Evolutionary conservation across 2,329 filamentous ascomycete genomes (phyloP), one percentile per base, ranked within the genome.

Genomic region (Davidsoniella virescens): DNA sequence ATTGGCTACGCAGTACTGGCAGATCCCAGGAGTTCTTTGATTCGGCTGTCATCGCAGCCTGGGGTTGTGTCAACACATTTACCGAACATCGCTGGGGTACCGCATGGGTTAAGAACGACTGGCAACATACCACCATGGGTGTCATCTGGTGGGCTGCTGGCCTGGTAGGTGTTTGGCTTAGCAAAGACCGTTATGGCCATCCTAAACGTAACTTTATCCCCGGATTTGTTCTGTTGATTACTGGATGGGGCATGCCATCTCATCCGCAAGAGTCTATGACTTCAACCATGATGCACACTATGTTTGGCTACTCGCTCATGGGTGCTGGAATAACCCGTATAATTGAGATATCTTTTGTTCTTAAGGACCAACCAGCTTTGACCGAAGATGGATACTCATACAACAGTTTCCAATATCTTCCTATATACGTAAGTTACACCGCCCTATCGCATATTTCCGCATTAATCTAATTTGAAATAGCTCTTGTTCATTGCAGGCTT

Each of bases 71-170:
- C 65, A 98, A 96, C 65, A 96, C 92, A 7, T 96, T 98, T 58
- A 98, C 92, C 16, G 92, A 96, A 65, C 92, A 98, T 62, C 78
- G 84, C 48, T 98, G 92, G 92, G 92, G 92, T 50, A 72, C 72
- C 1, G 74, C 77, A 0, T 98, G 92, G 92, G 87, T 84, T 48
- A 79, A 77, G 65, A 96, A 95, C 61, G 92, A 98, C 64, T 78
- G 94, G 67, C 90, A 98, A 64, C 92, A 98, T 64, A 98, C 92
- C 0, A 86, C 84, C n/a, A 96, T 98, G 90, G 92, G 92, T n/a
- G 78, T 98, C 55, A 80, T 98, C 47, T 98, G 92, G 92, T 98
- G 90, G 90, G 84, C 80, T 59, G 90, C 92, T 6, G 92, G 92
- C 20, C 69, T 98, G 26, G 75, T 90, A 9, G 92, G 92, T 40